Conservation (phyloP, 2,329 filamentous ascomycete genomes). For the Trichoderma harzianum region DNA sequence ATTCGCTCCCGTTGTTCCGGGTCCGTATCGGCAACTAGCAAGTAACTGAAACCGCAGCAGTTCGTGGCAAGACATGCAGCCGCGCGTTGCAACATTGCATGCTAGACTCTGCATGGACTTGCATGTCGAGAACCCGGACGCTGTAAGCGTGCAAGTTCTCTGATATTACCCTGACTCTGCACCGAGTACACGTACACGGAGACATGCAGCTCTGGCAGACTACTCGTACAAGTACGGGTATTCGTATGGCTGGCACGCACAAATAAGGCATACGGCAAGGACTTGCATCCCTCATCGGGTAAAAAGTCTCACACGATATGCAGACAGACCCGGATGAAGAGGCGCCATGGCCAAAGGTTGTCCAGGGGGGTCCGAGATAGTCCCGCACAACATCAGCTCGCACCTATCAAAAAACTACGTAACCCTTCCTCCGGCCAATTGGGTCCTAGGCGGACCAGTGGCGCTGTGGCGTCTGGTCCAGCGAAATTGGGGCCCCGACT, state of each 20-base stretch:
- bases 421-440: slow-evolving; percentile 17
- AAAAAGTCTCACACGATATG: not conserved
- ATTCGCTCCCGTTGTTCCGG: not conserved
- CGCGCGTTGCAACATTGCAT: not conserved
- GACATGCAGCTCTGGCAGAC: not conserved
- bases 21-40: not conserved
- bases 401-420: slow-evolving; percentile 18
- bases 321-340: not conserved
- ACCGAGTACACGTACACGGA: not conserved
- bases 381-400: slow-evolving; percentile 11
- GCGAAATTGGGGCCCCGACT: slow-evolving; percentile 15
- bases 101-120: not conserved
- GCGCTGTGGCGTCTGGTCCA: slow-evolving; percentile 18
- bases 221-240: not conserved
- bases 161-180: not conserved
- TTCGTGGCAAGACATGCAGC: not conserved
- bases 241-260: not conserved
- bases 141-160: not conserved
- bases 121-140: not conserved
- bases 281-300: slow-evolving; percentile 12
- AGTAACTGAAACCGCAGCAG: not conserved
- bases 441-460: slow-evolving; percentile 8
- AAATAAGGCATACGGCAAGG: slow-evolving; percentile 3
- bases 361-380: slow-evolving; percentile 15
- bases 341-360: slow-evolving; percentile 6